Base-by-base conservation (phyloP, 495 filamentous ascomycete genomes). In the Penicillium fimorum region DNA sequence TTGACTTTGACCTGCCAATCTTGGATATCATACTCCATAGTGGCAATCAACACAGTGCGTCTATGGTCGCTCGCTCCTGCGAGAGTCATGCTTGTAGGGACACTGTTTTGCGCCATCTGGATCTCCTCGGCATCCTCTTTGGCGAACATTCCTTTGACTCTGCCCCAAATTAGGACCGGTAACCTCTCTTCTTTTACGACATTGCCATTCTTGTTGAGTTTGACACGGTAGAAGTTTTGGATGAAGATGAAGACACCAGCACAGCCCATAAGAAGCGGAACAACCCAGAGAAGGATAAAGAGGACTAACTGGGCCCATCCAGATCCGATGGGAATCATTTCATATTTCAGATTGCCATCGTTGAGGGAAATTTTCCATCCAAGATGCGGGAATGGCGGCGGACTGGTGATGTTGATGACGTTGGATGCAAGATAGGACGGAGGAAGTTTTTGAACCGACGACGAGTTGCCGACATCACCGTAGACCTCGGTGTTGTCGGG, bases 1-100 rank as follows among this genome's bases (percentile, higher is more conserved):
- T 89, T 89, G 66, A 88, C 82, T 69, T 87, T 89, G 68, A 89
- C 86, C 2, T 66, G 74, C 79, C 85, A 88, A 58, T 88, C 86
- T 49, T 87, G 84, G 55, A 89, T 88, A 54, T 87, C 83, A 63
- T 88, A 89, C 66, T 88, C 86, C 81, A 89, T 86, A 43, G 85
- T 88, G 10, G 85, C 85, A 42, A 88, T 87, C 17, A 89, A 71
- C 3, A 87, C 82, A 49, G 78, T 84, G 11, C 81, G 75, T n/a
- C 81, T 59, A 40, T 67, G 49, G 12, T 55, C 48, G 22, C 30
- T 29, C 15, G 45, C 56, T 1, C 59, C 62, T 17, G 55, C 59
- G 17, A 51, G n/a, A 18, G 54, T 54, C 33, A 62, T 57, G 29
- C 22, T 47, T 18, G 50, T 44, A 4, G 56, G 35, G 15, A 47